Base-by-base conservation (phyloP, 495 filamentous ascomycete species). In the Glonium stellatum region DNA sequence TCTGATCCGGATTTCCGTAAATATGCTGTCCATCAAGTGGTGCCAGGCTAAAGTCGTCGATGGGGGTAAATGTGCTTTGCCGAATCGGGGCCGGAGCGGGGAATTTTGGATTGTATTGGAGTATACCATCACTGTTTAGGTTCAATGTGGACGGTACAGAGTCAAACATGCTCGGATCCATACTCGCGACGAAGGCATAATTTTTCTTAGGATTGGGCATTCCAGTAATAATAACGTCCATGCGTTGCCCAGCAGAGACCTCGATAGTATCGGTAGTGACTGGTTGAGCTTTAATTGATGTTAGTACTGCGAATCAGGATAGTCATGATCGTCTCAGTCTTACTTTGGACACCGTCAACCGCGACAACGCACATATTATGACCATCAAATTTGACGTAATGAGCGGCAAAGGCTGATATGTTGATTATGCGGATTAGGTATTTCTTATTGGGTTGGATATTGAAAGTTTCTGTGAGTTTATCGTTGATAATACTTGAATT, bases 401-500 rank as follows among this genome's bases (percentile, higher is more conserved):
- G 25, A 36, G 54, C 60, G 60, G 13, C 54, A 52, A 63, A 46
- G 1, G 64, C 64, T 1, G 48, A 25, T 11, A 57, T 46, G 34
- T 54, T 63, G 21, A 67, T 56, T n/a, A 67, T 53, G 19, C 60
- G 60, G 0, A 67, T 21, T 31, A 67, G 31, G 51, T 63, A 63
- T 13, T 61, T 52, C 53, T 63, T 60, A 13, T 52, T 47, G 0
- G 64, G 60, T 56, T 83, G 64, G 1, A 92, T 80, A 1, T 52
- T 19, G 46, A 67, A 63, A 0, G 54, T 60, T 23, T 58, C 35
- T 18, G 13, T 48, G 15, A 31, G 27, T 11, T 55, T 54, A 23
- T 67, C 60, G 25, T 63, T 63, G 60, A 67, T 57, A 1, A 67
- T 52, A 41, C 57, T 57, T 11, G 56, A 60, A 18, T 63, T 48